A percentile compares a stretch with the other conserved stretches of the same genome.
Evolutionary conservation across 75 land plant species (phyloP).

Genomic region (Picea sitchensis): DNA sequence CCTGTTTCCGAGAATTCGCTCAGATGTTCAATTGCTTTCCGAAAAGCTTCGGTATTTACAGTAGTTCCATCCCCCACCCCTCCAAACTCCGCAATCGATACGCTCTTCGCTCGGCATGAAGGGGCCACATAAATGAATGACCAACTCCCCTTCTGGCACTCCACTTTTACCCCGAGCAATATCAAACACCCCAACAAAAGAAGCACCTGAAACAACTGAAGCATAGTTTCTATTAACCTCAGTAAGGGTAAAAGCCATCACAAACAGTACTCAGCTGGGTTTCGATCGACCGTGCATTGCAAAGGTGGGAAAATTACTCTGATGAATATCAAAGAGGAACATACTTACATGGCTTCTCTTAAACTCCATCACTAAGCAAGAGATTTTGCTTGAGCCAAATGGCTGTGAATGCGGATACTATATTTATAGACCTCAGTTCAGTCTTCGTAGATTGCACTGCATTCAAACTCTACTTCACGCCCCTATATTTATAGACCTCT

Average conservation of each 20-base stretch:
- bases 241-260: background rate
- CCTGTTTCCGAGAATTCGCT: no score
- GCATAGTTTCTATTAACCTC: background rate
- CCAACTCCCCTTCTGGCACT: background rate
- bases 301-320: background rate
- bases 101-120: slow-evolving; percentile 21
- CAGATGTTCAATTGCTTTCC: no score
- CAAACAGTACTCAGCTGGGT: background rate
- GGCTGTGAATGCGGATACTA: background rate
- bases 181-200: slow-evolving; percentile 1
- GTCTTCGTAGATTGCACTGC: background rate
- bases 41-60: no score
- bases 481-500: no score
- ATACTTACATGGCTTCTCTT: background rate
- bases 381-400: background rate
- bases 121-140: background rate
- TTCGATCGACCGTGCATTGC: background rate
- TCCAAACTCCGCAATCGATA: no score
- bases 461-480: background rate
- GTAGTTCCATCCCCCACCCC: no score
- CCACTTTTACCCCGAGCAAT: background rate
- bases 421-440: no score
- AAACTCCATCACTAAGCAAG: background rate
- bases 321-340: background rate
- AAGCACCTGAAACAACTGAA: background rate